Base-by-base conservation (phyloP, 202 grass and related monocot genomes). In the Saccharum hybrid region DNA sequence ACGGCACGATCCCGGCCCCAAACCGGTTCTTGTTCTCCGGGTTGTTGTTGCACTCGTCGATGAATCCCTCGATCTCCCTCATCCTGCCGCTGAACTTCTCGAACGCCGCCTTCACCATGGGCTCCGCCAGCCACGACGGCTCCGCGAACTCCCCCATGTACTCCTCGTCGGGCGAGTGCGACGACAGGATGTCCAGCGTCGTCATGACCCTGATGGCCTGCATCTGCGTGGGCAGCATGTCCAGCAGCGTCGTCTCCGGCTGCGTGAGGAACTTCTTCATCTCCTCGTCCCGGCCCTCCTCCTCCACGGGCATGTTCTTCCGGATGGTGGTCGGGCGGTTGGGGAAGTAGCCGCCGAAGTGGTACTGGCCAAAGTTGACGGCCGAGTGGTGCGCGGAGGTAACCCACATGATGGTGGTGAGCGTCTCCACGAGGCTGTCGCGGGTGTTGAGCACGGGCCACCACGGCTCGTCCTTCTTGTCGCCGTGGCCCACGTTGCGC, bases 291-390 rank as follows among this genome's bases (percentile, higher is more conserved):
- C 1, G 56, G 19, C 9, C 68, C 79, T 86, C 92, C 90, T 95
- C 96, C 28, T 95, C 96, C 60, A 93, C 89, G n/a, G 96, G 96
- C 81, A 95, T 95, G 30, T 78, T 80, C 84, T 31, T 91, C 81
- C 93, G 74, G n/a, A 90, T 76, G 41, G 81, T 18, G 7, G 92
- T 95, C 8, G 96, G 92, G 0, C 92, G 96, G 81, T 95, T 98
- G 0, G 96, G 96, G 87, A 98, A 94, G 92, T 95, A 98, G 2
- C 96, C 96, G 59, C 5, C 92, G 77, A 61, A 98, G 31, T 91
- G 92, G 85, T 98, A 98, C 71, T 98, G 96, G 1, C 96, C 96
- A 75, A 98, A 98, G 72, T 98, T 98, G 38, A 98, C 90, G 22
- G 92, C 96, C 13, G 96, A 89, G 38, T 98, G 96, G 72, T 98